Evolutionary conservation across 306 rosid species (phyloP), one percentile per base, ranked within the genome.

Genomic region (Fragaria nilgerrensis): DNA sequence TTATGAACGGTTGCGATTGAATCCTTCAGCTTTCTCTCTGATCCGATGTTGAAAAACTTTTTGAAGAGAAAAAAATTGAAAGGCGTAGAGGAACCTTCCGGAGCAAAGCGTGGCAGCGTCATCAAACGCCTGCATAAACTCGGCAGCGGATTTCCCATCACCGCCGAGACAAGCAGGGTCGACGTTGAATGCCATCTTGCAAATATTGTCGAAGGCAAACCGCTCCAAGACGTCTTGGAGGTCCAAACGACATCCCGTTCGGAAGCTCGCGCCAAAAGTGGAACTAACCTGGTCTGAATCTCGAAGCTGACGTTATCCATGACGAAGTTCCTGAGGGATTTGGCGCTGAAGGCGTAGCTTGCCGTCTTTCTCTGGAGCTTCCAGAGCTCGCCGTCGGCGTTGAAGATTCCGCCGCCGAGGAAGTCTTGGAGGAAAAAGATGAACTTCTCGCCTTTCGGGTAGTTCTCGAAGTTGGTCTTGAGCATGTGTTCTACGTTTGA

Each of bases 331-430:
- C 94, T 65, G 9, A 93, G 85, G 0, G 92, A 93, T 44, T 81
- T 90, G 4, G 91, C 85, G 83, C 52, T 93, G 85, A 90, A 93
- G 13, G 86, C 97, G 55, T 86, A 74, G 81, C 92, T 92, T 3
- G 91, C 90, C 0, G 89, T 89, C 72, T 89, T 92, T 2, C 96
- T 73, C 79, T 92, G 93, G 36, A 84, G 47, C 23, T 32, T 83
- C 97, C 96, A 92, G 58, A 82, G 81, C 0, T 89, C 79, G 1
- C 84, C 87, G 73, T 92, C 93, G 43, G 88, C 79, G 77, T 86
- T 90, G 79, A 93, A 93, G 84, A 93, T 90, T 59, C 97, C 97
- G 0, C 13, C 41, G 69, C 97, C 97, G 45, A 90, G 77, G 66
- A 90, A 88, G 48, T 87, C 96, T 32, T 74, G 65, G 36, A 93